A percentile compares a stretch with the other conserved stretches of the same genome.
Evolutionary conservation across 2,329 filamentous ascomycete genomes (phyloP).

Genomic region (Chaetomium globosum): DNA sequence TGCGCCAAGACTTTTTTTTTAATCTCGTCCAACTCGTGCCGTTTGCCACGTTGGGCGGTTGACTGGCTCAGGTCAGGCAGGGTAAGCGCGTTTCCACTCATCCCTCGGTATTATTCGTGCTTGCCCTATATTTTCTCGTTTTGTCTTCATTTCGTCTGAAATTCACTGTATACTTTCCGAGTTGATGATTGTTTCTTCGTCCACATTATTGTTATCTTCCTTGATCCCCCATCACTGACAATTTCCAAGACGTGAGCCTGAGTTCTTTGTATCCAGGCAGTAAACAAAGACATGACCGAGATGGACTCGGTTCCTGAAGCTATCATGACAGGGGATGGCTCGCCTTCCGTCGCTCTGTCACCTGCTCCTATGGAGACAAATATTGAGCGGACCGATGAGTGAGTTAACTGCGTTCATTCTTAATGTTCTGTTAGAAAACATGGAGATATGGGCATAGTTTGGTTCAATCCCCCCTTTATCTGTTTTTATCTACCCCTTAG

Average conservation of each 20-base stretch:
- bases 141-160: slow-evolving; percentile 8
- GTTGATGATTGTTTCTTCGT: background rate
- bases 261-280: slow-evolving; percentile 1
- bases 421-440: background rate
- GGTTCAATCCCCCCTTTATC: background rate
- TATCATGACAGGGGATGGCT: background rate
- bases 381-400: slow-evolving; percentile 23
- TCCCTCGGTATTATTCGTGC: background rate
- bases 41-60: slow-evolving; percentile 28
- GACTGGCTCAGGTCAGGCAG: slow-evolving; percentile 10
- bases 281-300: background rate
- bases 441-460: background rate
- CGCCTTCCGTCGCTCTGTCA: slow-evolving; percentile 7
- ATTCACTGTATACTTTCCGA: background rate
- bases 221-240: background rate
- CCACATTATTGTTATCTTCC: background rate
- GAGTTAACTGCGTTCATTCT: slow-evolving; percentile 7
- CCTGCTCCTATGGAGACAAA: slow-evolving; percentile 15
- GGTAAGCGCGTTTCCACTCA: slow-evolving; percentile 23
- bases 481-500: background rate
- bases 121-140: slow-evolving; percentile 8
- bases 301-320: slow-evolving; percentile 16
- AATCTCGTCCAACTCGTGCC: slow-evolving; percentile 8
- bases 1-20: slow-evolving; percentile 22
- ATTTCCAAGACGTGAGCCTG: background rate